Evolutionary conservation across 1,139 yeast species (phyloP).

Genomic region (Suhomyces yuchorum): DNA sequence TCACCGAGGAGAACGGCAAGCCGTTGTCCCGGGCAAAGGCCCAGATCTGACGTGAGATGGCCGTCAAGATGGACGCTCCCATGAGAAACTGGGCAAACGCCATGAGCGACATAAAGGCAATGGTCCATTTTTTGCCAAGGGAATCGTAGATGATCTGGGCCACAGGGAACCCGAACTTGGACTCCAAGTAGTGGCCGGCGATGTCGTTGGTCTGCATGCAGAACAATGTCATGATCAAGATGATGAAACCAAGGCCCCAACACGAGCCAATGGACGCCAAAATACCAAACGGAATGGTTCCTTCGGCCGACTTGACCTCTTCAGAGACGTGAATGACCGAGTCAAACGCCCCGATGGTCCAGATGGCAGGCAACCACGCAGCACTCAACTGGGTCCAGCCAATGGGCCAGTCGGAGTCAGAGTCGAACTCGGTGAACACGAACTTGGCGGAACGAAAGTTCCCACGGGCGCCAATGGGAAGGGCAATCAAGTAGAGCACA

Average conservation of each 20-base stretch:
- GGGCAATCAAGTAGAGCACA: constrained; percentile 26
- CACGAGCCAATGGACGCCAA: constrained; percentile 57
- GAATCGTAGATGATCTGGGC: constrained; percentile 70
- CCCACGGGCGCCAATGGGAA: constrained; percentile 32
- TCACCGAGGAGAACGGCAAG: constrained; percentile 44
- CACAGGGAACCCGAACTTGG: constrained; percentile 55
- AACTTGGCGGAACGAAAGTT: constrained; percentile 23
- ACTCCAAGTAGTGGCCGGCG: constrained; percentile 35
- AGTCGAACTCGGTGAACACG: constrained; percentile 54
- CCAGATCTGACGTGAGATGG: constrained; percentile 54
- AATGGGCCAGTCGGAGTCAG: constrained; percentile 57
- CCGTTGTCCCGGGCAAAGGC: constrained; percentile 58
- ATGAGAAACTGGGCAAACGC: constrained; percentile 65
- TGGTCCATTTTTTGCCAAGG: constrained; percentile 70
- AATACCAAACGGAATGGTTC: constrained; percentile 70
- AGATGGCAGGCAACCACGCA: constrained; percentile 65
- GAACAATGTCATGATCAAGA: constrained; percentile 56
- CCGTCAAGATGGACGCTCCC: constrained; percentile 60
- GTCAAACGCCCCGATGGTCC: constrained; percentile 72
- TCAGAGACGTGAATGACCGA: constrained; percentile 74
- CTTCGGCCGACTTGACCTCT: constrained; percentile 66
- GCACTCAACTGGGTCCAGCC: constrained; percentile 55
- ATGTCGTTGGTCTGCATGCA: constrained; percentile 56
- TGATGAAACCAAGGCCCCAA: constrained; percentile 61
- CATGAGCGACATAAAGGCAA: constrained; percentile 61